A percentile compares a stretch with the other conserved stretches of the same genome.
Evolutionary conservation across 2,329 filamentous ascomycete genomes (phyloP).

Genomic region (Ophiostoma angusticollis): DNA sequence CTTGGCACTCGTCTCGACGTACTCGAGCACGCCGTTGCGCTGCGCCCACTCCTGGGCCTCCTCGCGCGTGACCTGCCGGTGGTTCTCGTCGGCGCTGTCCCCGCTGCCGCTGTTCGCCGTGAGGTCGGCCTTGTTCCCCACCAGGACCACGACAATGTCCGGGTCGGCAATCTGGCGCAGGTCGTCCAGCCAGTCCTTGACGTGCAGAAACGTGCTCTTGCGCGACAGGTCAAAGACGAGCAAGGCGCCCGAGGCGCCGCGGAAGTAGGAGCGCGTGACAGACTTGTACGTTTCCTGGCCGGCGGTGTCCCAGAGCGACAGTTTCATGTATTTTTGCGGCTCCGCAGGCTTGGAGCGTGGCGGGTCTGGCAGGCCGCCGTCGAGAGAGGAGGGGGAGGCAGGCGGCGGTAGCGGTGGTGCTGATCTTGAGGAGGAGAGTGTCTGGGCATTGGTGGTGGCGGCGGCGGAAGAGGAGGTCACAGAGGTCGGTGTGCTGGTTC

Average conservation of each 20-base stretch:
- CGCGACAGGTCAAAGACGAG: constrained; percentile 93
- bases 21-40: constrained; percentile 75
- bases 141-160: constrained; percentile 84
- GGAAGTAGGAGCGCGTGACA: constrained; percentile 87
- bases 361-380: constrained; percentile 40
- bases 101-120: constrained; percentile 29
- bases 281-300: constrained; percentile 97
- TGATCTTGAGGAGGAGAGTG: neutral
- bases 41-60: constrained; percentile 88
- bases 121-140: constrained; percentile 90
- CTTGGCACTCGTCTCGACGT: constrained; percentile 94
- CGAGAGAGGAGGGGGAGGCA: neutral
- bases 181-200: constrained; percentile 88
- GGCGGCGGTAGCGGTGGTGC: neutral
- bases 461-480: neutral
- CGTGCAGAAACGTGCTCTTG: constrained; percentile 71
- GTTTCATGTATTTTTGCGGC: constrained; percentile 72
- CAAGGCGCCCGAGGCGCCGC: constrained; percentile 57
- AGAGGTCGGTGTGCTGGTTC: constrained; percentile 2
- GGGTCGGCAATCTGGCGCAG: constrained; percentile 90
- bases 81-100: constrained; percentile 37
- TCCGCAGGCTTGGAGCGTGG: constrained; percentile 16
- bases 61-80: constrained; percentile 64
- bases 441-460: neutral
- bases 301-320: constrained; percentile 89